These are phyloP conservation scores for Phytophthora fragariae DNA, from an alignment of 352 stramenopile species.

Conservation along the genomic window DNA sequence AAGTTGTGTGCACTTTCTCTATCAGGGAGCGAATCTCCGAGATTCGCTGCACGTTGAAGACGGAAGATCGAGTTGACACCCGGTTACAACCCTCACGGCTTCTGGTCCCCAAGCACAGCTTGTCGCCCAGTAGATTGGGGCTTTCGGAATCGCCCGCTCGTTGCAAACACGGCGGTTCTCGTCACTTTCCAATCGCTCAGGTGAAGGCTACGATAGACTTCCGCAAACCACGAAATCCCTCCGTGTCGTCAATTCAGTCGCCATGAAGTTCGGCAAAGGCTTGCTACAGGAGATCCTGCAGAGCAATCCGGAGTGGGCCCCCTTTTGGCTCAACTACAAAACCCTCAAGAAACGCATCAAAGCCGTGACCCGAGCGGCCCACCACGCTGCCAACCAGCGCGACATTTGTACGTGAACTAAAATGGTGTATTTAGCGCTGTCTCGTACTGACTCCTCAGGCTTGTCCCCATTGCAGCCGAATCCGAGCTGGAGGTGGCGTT, in stretches of 20 bases:
- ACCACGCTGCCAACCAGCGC: constrained; percentile 45
- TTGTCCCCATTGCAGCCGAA: constrained; percentile 48
- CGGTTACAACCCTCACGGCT: not conserved
- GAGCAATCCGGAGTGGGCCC: constrained; percentile 84
- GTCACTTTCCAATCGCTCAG: constrained; percentile 30
- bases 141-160: constrained; percentile 17
- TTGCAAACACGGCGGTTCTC: constrained; percentile 1
- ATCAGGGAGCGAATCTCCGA: constrained; percentile 21
- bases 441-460: not conserved
- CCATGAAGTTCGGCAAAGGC: constrained; percentile 88
- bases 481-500: constrained; percentile 79
- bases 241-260: constrained; percentile 1
- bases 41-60: constrained; percentile 25
- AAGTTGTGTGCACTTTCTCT: not conserved
- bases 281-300: constrained; percentile 73
- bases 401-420: constrained; percentile 53
- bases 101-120: not conserved
- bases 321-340: constrained; percentile 91
- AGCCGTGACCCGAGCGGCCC: constrained; percentile 56
- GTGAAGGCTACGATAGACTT: not conserved
- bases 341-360: constrained; percentile 89
- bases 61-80: constrained; percentile 29
- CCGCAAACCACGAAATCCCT: not conserved
- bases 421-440: not conserved
- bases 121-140: not conserved